Evolutionary conservation across 208 protist genomes (phyloP), one percentile per base, ranked within the genome.

Genomic region (Borovskyia barvae): DNA sequence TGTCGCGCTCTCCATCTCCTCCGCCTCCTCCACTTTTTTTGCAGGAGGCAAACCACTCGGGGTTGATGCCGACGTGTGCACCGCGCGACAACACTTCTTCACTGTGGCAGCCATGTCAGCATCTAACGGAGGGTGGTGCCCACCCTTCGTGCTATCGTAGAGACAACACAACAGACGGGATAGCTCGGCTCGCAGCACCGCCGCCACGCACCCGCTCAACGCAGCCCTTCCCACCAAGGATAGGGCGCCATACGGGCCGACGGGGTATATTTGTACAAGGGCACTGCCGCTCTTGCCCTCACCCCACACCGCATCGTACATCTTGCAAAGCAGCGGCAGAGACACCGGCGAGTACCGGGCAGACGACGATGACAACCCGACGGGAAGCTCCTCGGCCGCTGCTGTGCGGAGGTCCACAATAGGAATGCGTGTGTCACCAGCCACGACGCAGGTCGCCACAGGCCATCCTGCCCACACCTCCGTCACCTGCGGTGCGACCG

Each of bases 391-490:
- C n/a, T n/a, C n/a, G n/a, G n/a, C n/a, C 7, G 35, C 15, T 5
- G 26, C 35, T 2, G 30, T 6, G 22, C 50, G 35, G 19, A 30
- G 20, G 3, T 6, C 2, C 35, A 19, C 3, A 12, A 56, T 45
- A 24, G 6, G 7, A 24, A 29, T 15, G 12, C 12, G 35, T 14
- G 11, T 30, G 35, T 36, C 32, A 20, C 52, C 52, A 25, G 20
- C 26, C 15, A 39, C 3, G 20, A 65, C 61, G 24, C 25, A 29
- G 17, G 41, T 28, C 15, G 35, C 19, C 20, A 20, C 5, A 40
- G 48, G 61, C 54, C 57, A 75, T 12, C 40, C 57, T 17, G 3
- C 40, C 74, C 74, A 80, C 28, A 57, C 42, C 64, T 80, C 74
- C 15, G n/a, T 26, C 25, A 71, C 58, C 5, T 45, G 36, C 12